Base-by-base conservation (phyloP, 2,329 filamentous ascomycete species). In the Thermoascus crustaceus region DNA sequence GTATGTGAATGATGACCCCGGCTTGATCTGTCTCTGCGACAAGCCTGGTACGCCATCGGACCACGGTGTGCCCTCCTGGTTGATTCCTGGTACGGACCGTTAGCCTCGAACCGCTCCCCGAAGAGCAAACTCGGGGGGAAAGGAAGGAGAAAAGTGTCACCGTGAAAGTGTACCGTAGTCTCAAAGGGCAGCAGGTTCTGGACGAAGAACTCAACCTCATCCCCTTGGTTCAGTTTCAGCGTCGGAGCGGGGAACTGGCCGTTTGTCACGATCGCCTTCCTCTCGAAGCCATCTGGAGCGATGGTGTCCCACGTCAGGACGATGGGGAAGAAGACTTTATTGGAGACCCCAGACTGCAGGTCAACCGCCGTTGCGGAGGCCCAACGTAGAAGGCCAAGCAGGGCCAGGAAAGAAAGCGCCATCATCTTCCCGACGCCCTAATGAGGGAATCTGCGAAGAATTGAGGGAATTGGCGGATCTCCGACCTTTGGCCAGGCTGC, bases 11-110 rank as follows among this genome's bases (percentile, higher is more conserved):
- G 52, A 61, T 3, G 51, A 46, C 2, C 68, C 67, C 1, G 73
- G 65, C 8, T 55, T 46, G 36, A 80, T 76, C 3, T 67, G 57
- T 3, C 58, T 58, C 45, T 80, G 75, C 1, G 69, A 67, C 2
- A 79, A 51, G 2, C 75, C 75, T 1, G 74, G 72, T 0, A 75
- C 69, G 19, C 76, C 76, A 39, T 80, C 76, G 0, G 73, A 70
- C 75, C 74, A 79, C 0, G 73, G 71, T 0, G 73, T 77, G 13
- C 58, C 56, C 1, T 54, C 43, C 60, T 74, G 71, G 24, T 70
- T 65, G 20, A 75, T 58, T 22, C 27, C 34, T 37, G 26, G 22
- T 20, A 8, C 6, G 5, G 6, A 18, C 4, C 7, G 26, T 29
- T 17, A 29, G 26, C n/a, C n/a, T n/a, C n/a, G 22, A 24, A 24